Percentiles rank a stretch among this genome's conserved stretches.
These are phyloP conservation scores for Fusarium goolgardi DNA, from an alignment of 2,329 filamentous ascomycete genomes.

Conservation along the genomic window DNA sequence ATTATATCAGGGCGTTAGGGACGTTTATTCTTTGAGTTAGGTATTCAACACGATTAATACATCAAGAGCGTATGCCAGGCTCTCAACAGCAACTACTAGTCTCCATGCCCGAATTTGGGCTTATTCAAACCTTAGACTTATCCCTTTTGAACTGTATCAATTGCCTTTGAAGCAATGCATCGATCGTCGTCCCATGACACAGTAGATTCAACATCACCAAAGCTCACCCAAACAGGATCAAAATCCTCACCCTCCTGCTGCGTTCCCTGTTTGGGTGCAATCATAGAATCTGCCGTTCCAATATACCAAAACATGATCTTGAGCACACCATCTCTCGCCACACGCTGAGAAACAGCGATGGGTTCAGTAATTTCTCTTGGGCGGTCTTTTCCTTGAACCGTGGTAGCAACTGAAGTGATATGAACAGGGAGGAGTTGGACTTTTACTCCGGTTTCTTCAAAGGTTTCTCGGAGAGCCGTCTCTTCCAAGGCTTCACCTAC, in stretches of 20 bases:
- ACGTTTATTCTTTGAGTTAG: neutral
- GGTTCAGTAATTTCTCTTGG: constrained; percentile 5
- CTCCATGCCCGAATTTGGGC: neutral
- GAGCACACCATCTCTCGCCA: neutral
- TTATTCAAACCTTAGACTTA: accelerated
- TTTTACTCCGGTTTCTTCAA: constrained; percentile 11
- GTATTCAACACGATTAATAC: constrained; percentile 16
- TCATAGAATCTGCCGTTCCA: constrained; percentile 11
- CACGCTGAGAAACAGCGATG: constrained; percentile 13
- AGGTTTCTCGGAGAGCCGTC: constrained; percentile 16
- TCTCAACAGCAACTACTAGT: constrained; percentile 12
- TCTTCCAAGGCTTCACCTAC: constrained; percentile 1
- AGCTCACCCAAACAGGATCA: constrained; percentile 7
- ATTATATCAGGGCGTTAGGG: neutral
- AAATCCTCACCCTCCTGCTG: constrained; percentile 20
- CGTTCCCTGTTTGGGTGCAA: constrained; percentile 1
- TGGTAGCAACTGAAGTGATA: neutral
- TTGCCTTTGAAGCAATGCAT: neutral
- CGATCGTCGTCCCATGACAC: constrained; percentile 11
- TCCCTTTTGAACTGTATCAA: neutral
- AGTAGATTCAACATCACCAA: neutral
- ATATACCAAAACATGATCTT: constrained; percentile 29
- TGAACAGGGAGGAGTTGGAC: neutral
- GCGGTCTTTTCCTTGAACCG: neutral
- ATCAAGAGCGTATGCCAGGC: constrained; percentile 25